phyloP scores from a whole-genome alignment of 208 protist genomes.

The Naegleria lovaniensis region DNA sequence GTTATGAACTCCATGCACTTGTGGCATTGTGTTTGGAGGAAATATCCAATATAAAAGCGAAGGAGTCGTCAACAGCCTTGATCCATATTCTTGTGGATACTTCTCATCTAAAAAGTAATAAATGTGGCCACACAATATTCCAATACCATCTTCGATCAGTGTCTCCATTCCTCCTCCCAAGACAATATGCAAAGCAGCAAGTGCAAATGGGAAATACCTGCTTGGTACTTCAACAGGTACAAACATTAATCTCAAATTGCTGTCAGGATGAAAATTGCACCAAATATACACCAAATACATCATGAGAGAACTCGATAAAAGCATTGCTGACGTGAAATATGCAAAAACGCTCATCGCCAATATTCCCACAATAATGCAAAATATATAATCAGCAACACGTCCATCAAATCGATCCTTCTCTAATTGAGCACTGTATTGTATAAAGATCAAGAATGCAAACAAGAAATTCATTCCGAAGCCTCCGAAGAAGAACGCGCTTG shows the following conservation, averaged over 20 bases:
- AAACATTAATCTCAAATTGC: not conserved
- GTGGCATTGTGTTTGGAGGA: not conserved
- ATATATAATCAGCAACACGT: slow-evolving; percentile 8
- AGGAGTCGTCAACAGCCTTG: not conserved
- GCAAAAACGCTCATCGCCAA: not conserved
- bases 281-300: slow-evolving; percentile 9
- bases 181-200: not conserved
- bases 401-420: slow-evolving; percentile 3
- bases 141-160: not conserved
- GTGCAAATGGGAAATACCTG: not conserved
- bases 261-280: slow-evolving; percentile 16
- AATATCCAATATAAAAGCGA: not conserved
- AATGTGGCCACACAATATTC: slow-evolving; percentile 1
- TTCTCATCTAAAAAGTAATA: not conserved
- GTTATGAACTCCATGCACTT: not conserved
- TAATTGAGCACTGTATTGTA: not conserved
- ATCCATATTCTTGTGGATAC: not conserved
- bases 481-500: not conserved
- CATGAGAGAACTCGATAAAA: not conserved
- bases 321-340: not conserved
- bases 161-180: not conserved
- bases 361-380: not conserved
- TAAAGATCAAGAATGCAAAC: not conserved
- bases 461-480: slow-evolving; percentile 2
- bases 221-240: not conserved